A percentile compares a stretch with the other conserved stretches of the same genome.
Conservation (phyloP, 257 asterid genomes). For the Gynochthodes officinalis region DNA sequence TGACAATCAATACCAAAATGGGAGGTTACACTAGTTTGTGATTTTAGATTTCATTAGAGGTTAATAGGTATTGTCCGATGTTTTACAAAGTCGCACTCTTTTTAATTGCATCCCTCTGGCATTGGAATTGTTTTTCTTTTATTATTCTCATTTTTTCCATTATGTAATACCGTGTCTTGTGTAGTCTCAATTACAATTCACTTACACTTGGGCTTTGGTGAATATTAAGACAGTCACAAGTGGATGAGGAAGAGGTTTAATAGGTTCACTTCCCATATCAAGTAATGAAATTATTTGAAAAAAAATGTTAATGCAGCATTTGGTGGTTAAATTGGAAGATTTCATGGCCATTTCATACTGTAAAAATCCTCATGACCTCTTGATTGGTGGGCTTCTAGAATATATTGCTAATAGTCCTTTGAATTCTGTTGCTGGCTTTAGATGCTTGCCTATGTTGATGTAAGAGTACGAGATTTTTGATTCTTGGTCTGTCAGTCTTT, state of each 20-base stretch:
- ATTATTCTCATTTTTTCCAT: background rate
- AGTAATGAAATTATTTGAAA: background rate
- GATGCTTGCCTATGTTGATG: background rate
- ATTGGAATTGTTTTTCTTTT: too few species aligned
- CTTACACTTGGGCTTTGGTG: background rate
- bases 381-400: background rate
- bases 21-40: background rate
- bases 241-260: background rate
- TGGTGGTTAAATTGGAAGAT: background rate
- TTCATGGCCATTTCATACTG: background rate
- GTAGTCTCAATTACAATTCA: background rate
- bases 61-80: too few species aligned
- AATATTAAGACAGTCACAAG: background rate
- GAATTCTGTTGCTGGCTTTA: slow-evolving; percentile 2
- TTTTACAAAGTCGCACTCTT: too few species aligned
- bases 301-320: background rate
- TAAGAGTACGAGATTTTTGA: background rate
- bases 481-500: background rate
- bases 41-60: background rate
- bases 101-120: too few species aligned
- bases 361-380: background rate
- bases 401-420: background rate
- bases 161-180: background rate
- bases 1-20: background rate
- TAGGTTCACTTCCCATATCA: background rate